Evolutionary conservation across 176 grass and related monocot genomes (phyloP), one percentile per base, ranked within the genome.

Genomic region (Triticum urartu): DNA sequence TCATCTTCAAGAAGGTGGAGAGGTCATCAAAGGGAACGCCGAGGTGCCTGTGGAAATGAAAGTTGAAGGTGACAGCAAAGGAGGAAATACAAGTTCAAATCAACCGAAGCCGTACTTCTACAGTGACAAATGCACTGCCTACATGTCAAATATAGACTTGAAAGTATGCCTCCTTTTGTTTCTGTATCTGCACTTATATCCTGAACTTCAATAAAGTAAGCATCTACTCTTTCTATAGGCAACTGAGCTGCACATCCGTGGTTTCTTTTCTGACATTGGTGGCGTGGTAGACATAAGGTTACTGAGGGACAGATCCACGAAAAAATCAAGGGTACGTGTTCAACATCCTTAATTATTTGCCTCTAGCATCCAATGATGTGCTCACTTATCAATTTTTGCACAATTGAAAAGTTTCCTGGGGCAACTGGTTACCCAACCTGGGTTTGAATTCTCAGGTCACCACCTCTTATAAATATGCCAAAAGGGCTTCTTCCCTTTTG

Each of bases 111-210:
- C 84, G 42, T 67, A 92, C 47, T 77, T 83, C 34, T 96, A 91
- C 64, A 87, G 75, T 63, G 97, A 99, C 79, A 79, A 90, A 36
- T 99, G 94, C 87, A 99, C 97, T 18, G 87, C 73, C 73, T 99
- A 91, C 82, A 47, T 99, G 81, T 99, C 97, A 63, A 94, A 94
- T 68, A 86, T 99, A 79, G 91, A 95, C 84, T 70, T 92, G 68
- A 71, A 39, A 10, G 77, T 85, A 83, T 42, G 63, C 5, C 12
- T 84, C 80, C 79, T 72, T 72, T 69, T 20, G 79, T 81, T 72
- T 70, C 77, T 82, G 75, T 90, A 77, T 59, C 58, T 81, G 35
- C 43, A 72, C 52, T 28, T 88, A 18, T 7, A 40, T 79, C 17
- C 78, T 54, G 15, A 79, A 75, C 48, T 89, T 68, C n/a, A 77